Percentiles rank a stretch among this genome's conserved stretches.
Conservation (phyloP, 768 basidiomycete species). For the Leccinellum luteum region DNA sequence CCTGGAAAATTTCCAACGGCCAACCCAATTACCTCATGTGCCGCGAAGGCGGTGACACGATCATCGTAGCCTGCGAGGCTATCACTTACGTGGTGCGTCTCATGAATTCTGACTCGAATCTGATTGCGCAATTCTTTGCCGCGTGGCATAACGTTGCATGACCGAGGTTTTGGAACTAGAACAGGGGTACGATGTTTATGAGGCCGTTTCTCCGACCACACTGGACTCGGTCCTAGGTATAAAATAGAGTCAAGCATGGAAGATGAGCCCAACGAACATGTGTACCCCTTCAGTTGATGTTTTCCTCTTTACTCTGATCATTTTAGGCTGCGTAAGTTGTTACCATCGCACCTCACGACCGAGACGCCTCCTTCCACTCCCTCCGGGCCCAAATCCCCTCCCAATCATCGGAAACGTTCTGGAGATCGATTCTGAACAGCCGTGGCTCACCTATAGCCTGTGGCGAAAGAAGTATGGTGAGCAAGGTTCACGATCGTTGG, state of each 20-base stretch:
- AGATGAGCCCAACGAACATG: slow-evolving; percentile 12
- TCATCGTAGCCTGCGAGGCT: slow-evolving; percentile 18
- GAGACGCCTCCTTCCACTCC: slow-evolving; percentile 12
- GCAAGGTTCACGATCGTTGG: neutral
- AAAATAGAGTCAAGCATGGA: slow-evolving; percentile 3
- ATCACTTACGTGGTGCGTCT: slow-evolving; percentile 27
- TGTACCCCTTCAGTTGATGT: neutral
- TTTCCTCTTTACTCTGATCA: slow-evolving; percentile 7
- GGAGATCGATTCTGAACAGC: slow-evolving; percentile 20
- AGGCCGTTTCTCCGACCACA: slow-evolving; percentile 3
- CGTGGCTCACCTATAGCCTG: slow-evolving; percentile 28
- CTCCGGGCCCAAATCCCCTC: slow-evolving; percentile 23
- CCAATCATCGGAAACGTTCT: slow-evolving; percentile 26
- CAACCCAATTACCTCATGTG: slow-evolving; percentile 4
- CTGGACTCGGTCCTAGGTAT: slow-evolving; percentile 11
- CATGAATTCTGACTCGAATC: slow-evolving; percentile 7
- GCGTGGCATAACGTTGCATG: slow-evolving; percentile 5
- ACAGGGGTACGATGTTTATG: slow-evolving; percentile 11
- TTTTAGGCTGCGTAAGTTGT: slow-evolving; percentile 12
- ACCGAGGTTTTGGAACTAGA: slow-evolving; percentile 1
- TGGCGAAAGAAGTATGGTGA: slow-evolving; percentile 30
- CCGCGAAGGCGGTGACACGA: slow-evolving; percentile 16
- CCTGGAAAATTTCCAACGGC: slow-evolving; percentile 8
- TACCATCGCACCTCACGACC: slow-evolving; percentile 6
- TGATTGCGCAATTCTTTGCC: slow-evolving; percentile 9